A percentile compares a stretch with the other conserved stretches of the same genome.
These are phyloP conservation scores for Gossypium mustelinum DNA, from an alignment of 345 rosid genomes.

Conservation along the genomic window DNA sequence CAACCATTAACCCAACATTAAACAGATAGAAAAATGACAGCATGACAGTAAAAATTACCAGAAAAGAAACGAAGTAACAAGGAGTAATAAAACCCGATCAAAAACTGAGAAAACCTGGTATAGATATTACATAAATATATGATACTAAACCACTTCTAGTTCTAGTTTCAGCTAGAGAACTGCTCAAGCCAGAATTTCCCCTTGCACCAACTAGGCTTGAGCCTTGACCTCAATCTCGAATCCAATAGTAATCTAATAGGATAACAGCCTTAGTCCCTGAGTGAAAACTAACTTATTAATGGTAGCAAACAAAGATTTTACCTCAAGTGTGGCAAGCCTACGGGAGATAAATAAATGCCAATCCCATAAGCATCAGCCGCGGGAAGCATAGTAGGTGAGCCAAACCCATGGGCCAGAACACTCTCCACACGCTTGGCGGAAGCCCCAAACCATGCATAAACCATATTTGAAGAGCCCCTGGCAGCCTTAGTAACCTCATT, in stretches of 20 bases:
- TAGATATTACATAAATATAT: neutral
- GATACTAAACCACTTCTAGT: neutral
- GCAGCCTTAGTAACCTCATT: slow-evolving; percentile 22
- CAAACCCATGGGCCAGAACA: slow-evolving; percentile 43
- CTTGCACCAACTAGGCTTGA: neutral
- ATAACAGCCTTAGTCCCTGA: neutral
- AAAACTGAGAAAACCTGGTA: neutral
- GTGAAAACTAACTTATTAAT: neutral
- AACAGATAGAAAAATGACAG: neutral
- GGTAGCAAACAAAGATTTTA: slow-evolving; percentile 2
- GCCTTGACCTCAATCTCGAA: neutral
- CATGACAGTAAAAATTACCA: neutral
- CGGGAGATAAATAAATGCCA: slow-evolving; percentile 40
- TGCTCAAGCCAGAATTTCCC: neutral
- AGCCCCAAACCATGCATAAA: slow-evolving; percentile 44
- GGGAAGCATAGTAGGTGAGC: slow-evolving; percentile 20
- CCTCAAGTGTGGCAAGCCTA: slow-evolving; percentile 36
- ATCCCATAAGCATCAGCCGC: slow-evolving; percentile 25
- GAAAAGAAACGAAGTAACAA: neutral
- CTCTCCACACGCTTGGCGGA: slow-evolving; percentile 24
- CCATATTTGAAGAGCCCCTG: slow-evolving; percentile 27
- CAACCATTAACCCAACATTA: neutral
- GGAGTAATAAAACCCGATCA: neutral
- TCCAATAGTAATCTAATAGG: neutral
- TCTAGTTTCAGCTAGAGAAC: neutral